Base-by-base conservation (phyloP, 2,329 filamentous ascomycete species). In the Botrytis galanthina region DNA sequence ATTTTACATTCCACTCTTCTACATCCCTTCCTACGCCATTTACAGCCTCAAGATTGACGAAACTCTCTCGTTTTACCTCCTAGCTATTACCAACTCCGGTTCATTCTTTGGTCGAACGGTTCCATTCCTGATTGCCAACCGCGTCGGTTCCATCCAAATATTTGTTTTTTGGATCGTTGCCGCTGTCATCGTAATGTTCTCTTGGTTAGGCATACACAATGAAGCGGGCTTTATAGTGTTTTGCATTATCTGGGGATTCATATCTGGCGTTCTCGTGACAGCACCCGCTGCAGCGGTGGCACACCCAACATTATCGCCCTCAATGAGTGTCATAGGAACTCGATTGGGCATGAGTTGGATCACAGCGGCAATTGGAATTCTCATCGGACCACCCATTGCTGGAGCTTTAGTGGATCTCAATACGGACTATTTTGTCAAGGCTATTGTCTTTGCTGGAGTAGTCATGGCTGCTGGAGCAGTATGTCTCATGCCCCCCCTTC, bases 241-340 rank as follows among this genome's bases (percentile, higher is more conserved):
- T 79, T 87, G 90, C 0, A 79, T 93, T 6, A 80, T 95, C 4
- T 97, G 96, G 80, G 94, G 94, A 1, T 94, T 97, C 79, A 88
- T 90, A 1, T 93, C 90, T 62, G 94, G 94, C 26, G 54, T 73
- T 26, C 57, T 73, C 4, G 61, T 75, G 48, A 66, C 59, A n/a
- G 66, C 63, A 29, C 62, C 68, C 5, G 46, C 62, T 10, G 67
- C 59, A 12, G 54, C 68, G 26, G 57, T 72, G n/a, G 72, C 68
- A 35, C 70, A 61, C 48, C 48, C 73, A 44, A 70, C 29, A n/a
- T 54, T 59, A 51, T 64, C 32, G 16, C 60, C 48, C 60, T 51
- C 63, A 1, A 46, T 73, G 48, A 59, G 48, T 51, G 46, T 74
- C 4, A 72, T 76, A 26, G 74, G 75, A 14, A 74, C 73, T n/a